phyloP scores from a whole-genome alignment of 768 basidiomycete species.

The Serpula lacrymans region DNA sequence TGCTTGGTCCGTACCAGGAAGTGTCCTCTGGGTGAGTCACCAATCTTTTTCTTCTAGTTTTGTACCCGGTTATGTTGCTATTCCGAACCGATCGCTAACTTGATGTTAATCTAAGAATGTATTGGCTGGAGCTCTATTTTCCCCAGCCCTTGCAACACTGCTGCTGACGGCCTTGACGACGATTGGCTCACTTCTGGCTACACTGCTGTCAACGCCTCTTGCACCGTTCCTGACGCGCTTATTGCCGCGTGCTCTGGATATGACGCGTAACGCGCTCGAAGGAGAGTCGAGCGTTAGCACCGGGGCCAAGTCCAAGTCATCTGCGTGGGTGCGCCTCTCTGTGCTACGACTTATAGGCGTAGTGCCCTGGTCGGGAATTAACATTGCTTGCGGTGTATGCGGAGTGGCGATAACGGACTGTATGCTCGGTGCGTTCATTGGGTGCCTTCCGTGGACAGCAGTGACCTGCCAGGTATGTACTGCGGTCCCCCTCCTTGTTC shows the following conservation, averaged over 20 bases:
- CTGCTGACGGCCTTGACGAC: slow-evolving; percentile 84
- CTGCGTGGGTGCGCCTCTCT: slow-evolving; percentile 81
- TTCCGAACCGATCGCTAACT: slow-evolving; percentile 11
- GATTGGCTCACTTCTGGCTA: slow-evolving; percentile 79
- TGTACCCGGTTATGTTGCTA: slow-evolving; percentile 14
- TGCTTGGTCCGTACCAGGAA: slow-evolving; percentile 95
- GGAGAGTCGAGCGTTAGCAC: slow-evolving; percentile 50
- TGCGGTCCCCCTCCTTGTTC: slow-evolving; percentile 14
- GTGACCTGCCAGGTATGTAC: slow-evolving; percentile 79
- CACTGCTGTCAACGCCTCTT: slow-evolving; percentile 76
- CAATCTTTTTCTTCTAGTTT: neutral
- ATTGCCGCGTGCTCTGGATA: slow-evolving; percentile 80
- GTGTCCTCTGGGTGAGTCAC: slow-evolving; percentile 77
- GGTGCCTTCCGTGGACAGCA: slow-evolving; percentile 84
- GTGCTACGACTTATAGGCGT: slow-evolving; percentile 88
- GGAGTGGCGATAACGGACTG: slow-evolving; percentile 76
- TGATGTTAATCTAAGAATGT: slow-evolving; percentile 62
- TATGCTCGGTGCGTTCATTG: slow-evolving; percentile 79
- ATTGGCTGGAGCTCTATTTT: slow-evolving; percentile 81
- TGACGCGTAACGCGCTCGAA: slow-evolving; percentile 80
- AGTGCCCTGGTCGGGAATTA: slow-evolving; percentile 96
- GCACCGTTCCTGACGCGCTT: slow-evolving; percentile 77
- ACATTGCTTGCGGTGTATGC: slow-evolving; percentile 92
- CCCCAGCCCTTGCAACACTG: slow-evolving; percentile 76
- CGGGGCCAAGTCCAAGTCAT: slow-evolving; percentile 32